Base-by-base conservation (phyloP, 2,329 filamentous ascomycete genomes). In the Lizonia empirigonia region DNA sequence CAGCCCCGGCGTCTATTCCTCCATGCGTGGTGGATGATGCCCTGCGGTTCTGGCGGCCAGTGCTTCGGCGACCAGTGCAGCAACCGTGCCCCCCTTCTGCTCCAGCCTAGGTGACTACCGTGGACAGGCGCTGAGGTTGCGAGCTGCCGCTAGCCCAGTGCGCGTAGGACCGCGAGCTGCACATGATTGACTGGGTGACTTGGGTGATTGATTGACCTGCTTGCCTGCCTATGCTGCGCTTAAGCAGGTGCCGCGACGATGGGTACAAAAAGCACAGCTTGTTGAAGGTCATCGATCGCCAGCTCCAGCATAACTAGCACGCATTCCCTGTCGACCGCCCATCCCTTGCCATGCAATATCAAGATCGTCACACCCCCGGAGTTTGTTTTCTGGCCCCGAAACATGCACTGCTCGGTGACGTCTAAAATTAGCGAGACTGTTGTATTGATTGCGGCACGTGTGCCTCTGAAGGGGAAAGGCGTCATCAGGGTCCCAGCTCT, bases 391-490 rank as follows among this genome's bases (percentile, higher is more conserved):
- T 56, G 61, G 62, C 62, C 58, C 63, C 62, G 49, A 50, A 50
- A 48, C 39, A 53, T 55, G 60, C 41, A 47, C 50, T 35, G 47
- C 49, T 53, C 55, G 49, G 55, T 55, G 59, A 55, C 48, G 42
- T 40, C 66, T 71, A 70, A 65, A 65, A 63, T 65, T 71, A 71
- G 64, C 41, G 32, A 33, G 38, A 33, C 23, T 45, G 40, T 52
- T 62, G 65, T 71, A 70, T 70, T 68, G 67, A 62, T 50, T 69
- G 60, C 63, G 63, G 68, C 67, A 72, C 67, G 63, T 70, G 68
- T 69, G 54, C 33, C 45, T 47, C 59, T 41, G 46, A 67, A 63
- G 53, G 44, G 55, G 64, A 57, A 61, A 53, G 56, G 62, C 60
- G 62, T 44, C 56, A 66, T 63, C 58, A 67, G 64, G 40, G 47